These are phyloP conservation scores for Fraxinus baroniana DNA, from an alignment of 305 asterid genomes.

Conservation along the genomic window DNA sequence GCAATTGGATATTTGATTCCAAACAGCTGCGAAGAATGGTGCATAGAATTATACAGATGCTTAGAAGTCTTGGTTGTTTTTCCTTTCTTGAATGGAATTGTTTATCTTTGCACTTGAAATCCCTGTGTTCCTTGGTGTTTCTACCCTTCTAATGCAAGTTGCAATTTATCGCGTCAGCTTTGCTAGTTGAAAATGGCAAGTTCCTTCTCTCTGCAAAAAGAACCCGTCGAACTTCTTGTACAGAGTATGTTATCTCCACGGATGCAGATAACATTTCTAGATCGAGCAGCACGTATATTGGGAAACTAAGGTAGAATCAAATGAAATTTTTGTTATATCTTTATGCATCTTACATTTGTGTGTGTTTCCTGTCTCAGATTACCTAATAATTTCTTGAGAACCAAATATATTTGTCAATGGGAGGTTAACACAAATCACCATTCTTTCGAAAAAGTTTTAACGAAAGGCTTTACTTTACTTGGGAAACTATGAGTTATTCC, in stretches of 20 bases:
- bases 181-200: constrained; percentile 90
- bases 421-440: not conserved
- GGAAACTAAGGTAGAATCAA: constrained; percentile 69
- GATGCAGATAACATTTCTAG: constrained; percentile 85
- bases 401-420: not conserved
- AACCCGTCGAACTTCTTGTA: constrained; percentile 86
- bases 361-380: not conserved
- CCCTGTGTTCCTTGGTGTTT: not conserved
- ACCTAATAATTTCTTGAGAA: not conserved
- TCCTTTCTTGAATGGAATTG: not conserved
- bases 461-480: not conserved
- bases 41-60: not conserved
- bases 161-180: constrained; percentile 42
- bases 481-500: not conserved
- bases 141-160: constrained; percentile 14
- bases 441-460: not conserved
- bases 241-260: constrained; percentile 89
- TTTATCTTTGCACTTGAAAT: not conserved
- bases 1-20: not conserved
- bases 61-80: not conserved
- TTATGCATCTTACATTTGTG: not conserved
- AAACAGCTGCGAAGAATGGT: not conserved
- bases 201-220: constrained; percentile 94
- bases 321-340: not conserved
- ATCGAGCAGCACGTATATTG: constrained; percentile 83